Base-by-base conservation (phyloP, 2,329 filamentous ascomycete species). In the Scopulariopsis brevicaulis region DNA sequence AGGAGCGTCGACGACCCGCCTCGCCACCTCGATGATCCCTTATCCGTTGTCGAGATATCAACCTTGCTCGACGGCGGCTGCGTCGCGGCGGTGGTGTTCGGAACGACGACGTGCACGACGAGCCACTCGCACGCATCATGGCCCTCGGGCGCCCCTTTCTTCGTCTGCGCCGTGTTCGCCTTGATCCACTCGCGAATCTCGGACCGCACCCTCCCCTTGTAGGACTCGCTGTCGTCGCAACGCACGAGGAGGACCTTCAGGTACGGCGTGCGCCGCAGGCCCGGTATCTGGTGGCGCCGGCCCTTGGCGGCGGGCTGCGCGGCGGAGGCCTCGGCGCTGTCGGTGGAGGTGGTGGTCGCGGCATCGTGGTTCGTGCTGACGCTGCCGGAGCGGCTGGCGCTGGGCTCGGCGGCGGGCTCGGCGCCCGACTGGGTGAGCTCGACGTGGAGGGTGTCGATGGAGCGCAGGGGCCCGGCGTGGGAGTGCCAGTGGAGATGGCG, bases 121-220 rank as follows among this genome's bases (percentile, higher is more conserved):
- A 99, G 77, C 89, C 92, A 97, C 71, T 99, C 94, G 64, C 88
- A 96, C 0, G 94, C 93, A 74, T 99, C 93, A 67, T 99, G 94
- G 61, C 95, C 94, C 67, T 96, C 93, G 66, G 91, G 86, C 22
- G 83, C 85, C 65, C 78, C 89, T 34, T 75, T 72, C 66, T 75
- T 72, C 56, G 81, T 1, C 82, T 76, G 0, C 81, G 75, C 0
- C 0, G 86, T 84, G 62, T 95, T 81, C 7, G 81, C 76, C 70
- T 94, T 95, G 65, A 97, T 83, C 94, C 94, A 99, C 63, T 97
- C 92, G 55, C 89, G 83, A 40, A 99, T 78, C 63, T 89, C 83
- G 65, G 89, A 84, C 55, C 91, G 82, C 7, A 89, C 85, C 14
- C 83, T 83, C 1, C 82, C 77, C 71, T 96, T 97, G 78, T 99